Base-by-base conservation (phyloP, 2,329 filamentous ascomycete genomes). In the Bertia moriformis region DNA sequence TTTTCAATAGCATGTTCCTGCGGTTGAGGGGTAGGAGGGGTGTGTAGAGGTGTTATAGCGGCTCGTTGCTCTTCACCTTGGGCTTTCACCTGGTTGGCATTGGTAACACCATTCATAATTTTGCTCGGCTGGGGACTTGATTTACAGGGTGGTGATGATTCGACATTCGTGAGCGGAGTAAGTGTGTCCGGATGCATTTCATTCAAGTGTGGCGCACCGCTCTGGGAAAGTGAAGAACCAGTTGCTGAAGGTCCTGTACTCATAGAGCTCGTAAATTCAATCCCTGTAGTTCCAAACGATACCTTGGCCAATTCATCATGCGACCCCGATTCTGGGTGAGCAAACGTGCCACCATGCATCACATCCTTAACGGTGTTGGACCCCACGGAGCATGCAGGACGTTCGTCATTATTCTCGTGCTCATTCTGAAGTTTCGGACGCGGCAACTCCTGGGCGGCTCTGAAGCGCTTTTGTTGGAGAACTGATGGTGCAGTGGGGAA, bases 151-250 rank as follows among this genome's bases (percentile, higher is more conserved):
- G 74, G 72, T 39, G 74, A 76, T 40, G 71, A 74, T 49, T 76
- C 73, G 51, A 68, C 61, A 49, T 69, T 72, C 43, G 73, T 78
- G 50, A 78, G 63, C 43, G 74, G 74, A 13, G 74, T 79, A 38
- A 76, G 58, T 42, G 66, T 67, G 48, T 65, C 60, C 37, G 59
- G 48, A 50, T 63, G 62, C 39, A n/a, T n/a, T n/a, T 61, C 59
- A 37, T 58, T 50, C 44, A 62, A 63, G 46, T 64, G 24, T n/a
- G 24, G 10, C n/a, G 24, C 24, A 29, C 24, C 10, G n/a, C 24
- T 10, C 24, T 29, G 24, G n/a, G 24, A 10, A 29, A 29, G 24
- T n/a, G 24, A 29, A 10, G 24, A 10, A n/a, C 24, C 24, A 10
- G 24, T 29, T 10, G 10, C n/a, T n/a, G 24, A 10, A 10, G 10